phyloP scores from a whole-genome alignment of 495 filamentous ascomycete species.

The Hyphodiscus hymeniophilus region DNA sequence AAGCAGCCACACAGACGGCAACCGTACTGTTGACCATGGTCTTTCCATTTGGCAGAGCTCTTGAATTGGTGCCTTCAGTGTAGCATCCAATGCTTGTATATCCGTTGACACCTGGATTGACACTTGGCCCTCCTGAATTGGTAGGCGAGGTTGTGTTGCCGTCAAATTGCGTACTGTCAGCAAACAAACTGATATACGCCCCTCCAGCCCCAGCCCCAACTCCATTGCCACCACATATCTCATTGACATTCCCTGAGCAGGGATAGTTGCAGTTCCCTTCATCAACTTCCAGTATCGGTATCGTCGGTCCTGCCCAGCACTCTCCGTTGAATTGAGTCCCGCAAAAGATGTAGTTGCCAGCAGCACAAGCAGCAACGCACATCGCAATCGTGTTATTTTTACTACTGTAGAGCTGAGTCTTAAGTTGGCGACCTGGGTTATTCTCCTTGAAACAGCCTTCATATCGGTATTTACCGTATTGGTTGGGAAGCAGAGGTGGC shows the following conservation, averaged over 20 bases:
- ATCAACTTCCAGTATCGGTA: slow-evolving; percentile 19
- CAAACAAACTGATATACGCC: neutral
- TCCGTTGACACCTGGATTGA: neutral
- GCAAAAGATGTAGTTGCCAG: slow-evolving; percentile 31
- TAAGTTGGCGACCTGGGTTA: slow-evolving; percentile 32
- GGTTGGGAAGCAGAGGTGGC: too few relatives aligned
- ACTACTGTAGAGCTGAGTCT: slow-evolving; percentile 26
- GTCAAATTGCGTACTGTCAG: slow-evolving; percentile 8
- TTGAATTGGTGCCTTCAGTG: slow-evolving; percentile 16
- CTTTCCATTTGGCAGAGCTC: slow-evolving; percentile 22
- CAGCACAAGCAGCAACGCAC: slow-evolving; percentile 32
- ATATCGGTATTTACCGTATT: too few relatives aligned
- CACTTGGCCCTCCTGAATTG: slow-evolving; percentile 3
- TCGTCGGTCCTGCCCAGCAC: slow-evolving; percentile 44
- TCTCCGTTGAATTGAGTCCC: slow-evolving; percentile 42
- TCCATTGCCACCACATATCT: slow-evolving; percentile 27
- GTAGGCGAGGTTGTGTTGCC: neutral
- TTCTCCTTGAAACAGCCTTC: too few relatives aligned
- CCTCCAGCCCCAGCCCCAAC: too few relatives aligned
- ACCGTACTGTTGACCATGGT: slow-evolving; percentile 15
- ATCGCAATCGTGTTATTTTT: slow-evolving; percentile 26
- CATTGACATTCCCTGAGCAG: slow-evolving; percentile 27
- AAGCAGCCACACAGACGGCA: slow-evolving; percentile 13
- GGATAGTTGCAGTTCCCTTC: slow-evolving; percentile 29
- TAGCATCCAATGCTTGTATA: slow-evolving; percentile 20